Conservation (phyloP, 345 rosid genomes). For the Salix suchowensis region DNA sequence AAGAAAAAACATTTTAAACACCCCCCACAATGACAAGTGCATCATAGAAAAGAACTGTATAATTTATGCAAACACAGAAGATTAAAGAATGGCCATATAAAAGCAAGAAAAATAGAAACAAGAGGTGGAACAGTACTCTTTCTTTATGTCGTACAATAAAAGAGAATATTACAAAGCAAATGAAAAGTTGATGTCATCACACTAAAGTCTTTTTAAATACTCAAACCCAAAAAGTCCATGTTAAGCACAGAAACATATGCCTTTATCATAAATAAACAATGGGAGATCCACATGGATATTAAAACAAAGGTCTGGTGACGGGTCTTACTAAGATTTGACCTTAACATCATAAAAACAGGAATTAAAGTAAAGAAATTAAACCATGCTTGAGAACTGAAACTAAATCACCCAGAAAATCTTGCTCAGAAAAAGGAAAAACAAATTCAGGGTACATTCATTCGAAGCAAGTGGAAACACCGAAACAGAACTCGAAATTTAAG, state of each 20-base stretch:
- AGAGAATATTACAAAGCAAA: too few relatives aligned
- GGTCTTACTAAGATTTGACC: background rate
- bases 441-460: background rate
- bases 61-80: background rate
- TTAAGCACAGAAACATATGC: background rate
- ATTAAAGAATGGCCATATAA: background rate
- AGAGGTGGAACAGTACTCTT: background rate
- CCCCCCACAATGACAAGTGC: background rate
- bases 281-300: too few relatives aligned
- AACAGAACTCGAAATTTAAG: too few relatives aligned
- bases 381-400: background rate
- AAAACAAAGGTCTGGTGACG: background rate
- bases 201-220: background rate
- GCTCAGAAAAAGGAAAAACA: background rate
- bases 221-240: background rate
- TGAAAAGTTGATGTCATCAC: background rate
- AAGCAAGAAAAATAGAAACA: background rate
- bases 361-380: too few relatives aligned
- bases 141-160: too few relatives aligned
- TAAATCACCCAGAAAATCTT: background rate
- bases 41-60: background rate
- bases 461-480: too few relatives aligned
- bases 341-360: background rate
- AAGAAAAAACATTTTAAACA: background rate
- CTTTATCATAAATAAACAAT: background rate